Evolutionary conservation across 495 filamentous ascomycete species (phyloP), one percentile per base, ranked within the genome.

Genomic region (Trichoderma erinaceum): DNA sequence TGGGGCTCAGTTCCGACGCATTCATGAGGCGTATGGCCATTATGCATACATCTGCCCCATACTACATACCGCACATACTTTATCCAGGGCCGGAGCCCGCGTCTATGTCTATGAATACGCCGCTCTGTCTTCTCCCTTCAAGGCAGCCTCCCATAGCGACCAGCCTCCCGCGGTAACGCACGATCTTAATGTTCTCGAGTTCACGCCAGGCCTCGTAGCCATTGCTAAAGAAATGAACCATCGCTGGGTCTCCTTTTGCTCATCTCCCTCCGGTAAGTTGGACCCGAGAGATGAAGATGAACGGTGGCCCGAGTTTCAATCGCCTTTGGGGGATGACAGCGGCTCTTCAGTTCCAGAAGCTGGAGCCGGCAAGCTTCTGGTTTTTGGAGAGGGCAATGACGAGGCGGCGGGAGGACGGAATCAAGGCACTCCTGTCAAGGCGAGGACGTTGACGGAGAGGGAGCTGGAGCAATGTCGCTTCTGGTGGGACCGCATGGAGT

Each of bases 11-110:
- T 89, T 82, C 71, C 81, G 80, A 48, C 80, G 88, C 10, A 77
- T 88, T 12, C 86, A 89, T 68, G 83, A 85, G 35, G 85, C 84
- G 0, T 90, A 90, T 67, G 83, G 78, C 0, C 86, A 90, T 70
- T 90, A 89, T 74, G 87, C 87, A 0, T 89, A 89, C 66, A 84
- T 88, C 48, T 86, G 85, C 41, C 87, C 87, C 0, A 86, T 90
- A 0, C 78, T 87, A 2, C 86, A 89, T 69, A 86, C 87, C 3
- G 86, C 84, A 4, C 75, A 83, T 38, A 82, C 83, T 41, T 78
- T 83, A 0, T 78, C 83, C 0, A 68, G 70, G 27, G 48, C 68
- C 52, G 76, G 75, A 0, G 67, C 71, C 2, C 76, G 81, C 0
- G 83, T 88, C 0, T 86, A 85, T 38, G 75, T 88, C 0, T 90